phyloP scores from a whole-genome alignment of 2,329 filamentous ascomycete species.

The Colletotrichum gigasporum region DNA sequence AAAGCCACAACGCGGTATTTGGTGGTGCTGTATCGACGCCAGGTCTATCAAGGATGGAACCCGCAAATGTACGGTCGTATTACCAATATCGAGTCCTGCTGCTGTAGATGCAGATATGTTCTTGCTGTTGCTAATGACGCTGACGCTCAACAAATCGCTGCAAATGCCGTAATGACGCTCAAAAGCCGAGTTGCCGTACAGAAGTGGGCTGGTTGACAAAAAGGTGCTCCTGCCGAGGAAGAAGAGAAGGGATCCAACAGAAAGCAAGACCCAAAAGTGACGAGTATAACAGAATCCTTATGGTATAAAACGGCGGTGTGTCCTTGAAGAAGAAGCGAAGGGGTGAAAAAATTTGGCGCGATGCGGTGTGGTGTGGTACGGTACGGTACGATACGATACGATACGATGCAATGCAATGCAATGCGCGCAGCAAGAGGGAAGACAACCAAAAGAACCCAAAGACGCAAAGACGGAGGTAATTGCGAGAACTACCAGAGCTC shows the following conservation, averaged over 20 bases:
- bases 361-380: constrained; percentile 31
- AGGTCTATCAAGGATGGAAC: constrained; percentile 25
- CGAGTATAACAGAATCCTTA: neutral
- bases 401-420: constrained; percentile 27
- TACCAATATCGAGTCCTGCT: constrained; percentile 5
- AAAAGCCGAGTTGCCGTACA: neutral
- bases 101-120: neutral
- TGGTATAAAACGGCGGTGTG: neutral
- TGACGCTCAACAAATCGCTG: neutral
- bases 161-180: neutral
- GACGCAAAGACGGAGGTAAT: constrained; percentile 41
- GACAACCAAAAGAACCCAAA: constrained; percentile 37
- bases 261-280: neutral
- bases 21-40: constrained; percentile 23
- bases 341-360: constrained; percentile 5
- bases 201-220: neutral
- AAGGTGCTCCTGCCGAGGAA: neutral
- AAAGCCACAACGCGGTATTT: constrained; percentile 6
- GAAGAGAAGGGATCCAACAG: neutral
- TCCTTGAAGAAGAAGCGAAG: neutral
- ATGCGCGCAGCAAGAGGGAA: constrained; percentile 32
- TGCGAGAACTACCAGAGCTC: constrained; percentile 58
- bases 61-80: neutral
- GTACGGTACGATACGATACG: neutral
- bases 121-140: neutral